Conservation (phyloP, 768 basidiomycete genomes). For the Suillus luteus region DNA sequence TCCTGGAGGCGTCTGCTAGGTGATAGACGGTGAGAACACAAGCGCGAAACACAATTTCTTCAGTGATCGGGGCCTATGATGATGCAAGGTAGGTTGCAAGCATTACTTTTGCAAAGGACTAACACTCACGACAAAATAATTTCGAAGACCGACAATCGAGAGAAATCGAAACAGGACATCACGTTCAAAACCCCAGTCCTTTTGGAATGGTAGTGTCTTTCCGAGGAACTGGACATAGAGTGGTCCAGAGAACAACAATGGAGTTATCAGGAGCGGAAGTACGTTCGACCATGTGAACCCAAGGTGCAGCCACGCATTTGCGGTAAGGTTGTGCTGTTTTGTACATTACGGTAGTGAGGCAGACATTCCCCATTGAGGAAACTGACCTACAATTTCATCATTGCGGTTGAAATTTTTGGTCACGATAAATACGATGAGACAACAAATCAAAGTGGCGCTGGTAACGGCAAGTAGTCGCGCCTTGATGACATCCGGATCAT, state of each 20-base stretch:
- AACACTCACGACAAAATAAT: conserved; percentile 55
- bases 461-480: conserved; percentile 72
- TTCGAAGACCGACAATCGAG: conserved; percentile 65
- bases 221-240: conserved; percentile 58
- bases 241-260: conserved; percentile 77
- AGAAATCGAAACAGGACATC: conserved; percentile 44
- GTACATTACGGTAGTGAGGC: background rate
- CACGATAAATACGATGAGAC: conserved; percentile 50
- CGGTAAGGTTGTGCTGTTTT: conserved; percentile 1
- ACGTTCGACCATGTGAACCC: conserved; percentile 38
- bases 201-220: conserved; percentile 56
- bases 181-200: conserved; percentile 44
- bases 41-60: conserved; percentile 89
- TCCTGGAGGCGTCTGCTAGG: conserved; percentile 57
- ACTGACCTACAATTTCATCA: conserved; percentile 4
- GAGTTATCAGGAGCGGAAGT: conserved; percentile 64
- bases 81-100: background rate
- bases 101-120: conserved; percentile 4
- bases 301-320: conserved; percentile 37
- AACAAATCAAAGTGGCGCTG: conserved; percentile 60
- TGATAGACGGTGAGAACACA: conserved; percentile 77
- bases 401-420: conserved; percentile 27
- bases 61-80: conserved; percentile 80
- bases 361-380: background rate
- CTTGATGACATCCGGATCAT: conserved; percentile 85